A percentile compares a stretch with the other conserved stretches of the same genome.
These are phyloP conservation scores for Aspergillus sp. DNA, from an alignment of 2,329 filamentous ascomycete genomes.

Conservation along the genomic window DNA sequence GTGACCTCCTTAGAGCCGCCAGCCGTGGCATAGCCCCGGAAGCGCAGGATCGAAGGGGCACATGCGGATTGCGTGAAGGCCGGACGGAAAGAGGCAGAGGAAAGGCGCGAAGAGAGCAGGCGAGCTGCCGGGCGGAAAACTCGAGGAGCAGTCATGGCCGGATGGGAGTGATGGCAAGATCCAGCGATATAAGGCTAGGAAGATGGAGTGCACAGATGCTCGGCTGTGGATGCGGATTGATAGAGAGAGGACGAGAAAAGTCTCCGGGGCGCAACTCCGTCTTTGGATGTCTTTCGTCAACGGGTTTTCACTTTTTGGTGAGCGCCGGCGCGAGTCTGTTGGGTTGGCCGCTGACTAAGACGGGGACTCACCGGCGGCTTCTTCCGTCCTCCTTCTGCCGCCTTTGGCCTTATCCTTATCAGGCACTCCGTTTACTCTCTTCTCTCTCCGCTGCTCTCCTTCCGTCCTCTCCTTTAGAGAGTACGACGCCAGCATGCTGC, in stretches of 20 bases:
- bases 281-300: constrained; percentile 10
- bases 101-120: constrained; percentile 57
- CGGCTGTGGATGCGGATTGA: constrained; percentile 8
- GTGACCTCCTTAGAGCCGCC: constrained; percentile 84
- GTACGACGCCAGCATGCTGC: background rate
- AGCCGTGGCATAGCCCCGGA: constrained; percentile 57
- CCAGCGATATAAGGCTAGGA: constrained; percentile 13
- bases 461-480: too few relatives aligned
- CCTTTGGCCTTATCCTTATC: background rate
- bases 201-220: constrained; percentile 12
- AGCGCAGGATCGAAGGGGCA: constrained; percentile 48
- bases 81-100: constrained; percentile 52
- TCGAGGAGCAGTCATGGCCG: constrained; percentile 59
- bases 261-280: constrained; percentile 11
- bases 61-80: constrained; percentile 53
- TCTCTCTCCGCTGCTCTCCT: background rate
- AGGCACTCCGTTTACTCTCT: background rate
- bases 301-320: constrained; percentile 23
- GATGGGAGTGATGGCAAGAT: constrained; percentile 24
- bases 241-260: constrained; percentile 10
- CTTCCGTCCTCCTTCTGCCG: constrained; percentile 29
- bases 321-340: constrained; percentile 34
- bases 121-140: constrained; percentile 64
- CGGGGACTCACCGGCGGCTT: constrained; percentile 35
- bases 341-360: constrained; percentile 35